Evolutionary conservation across 768 basidiomycete species (phyloP).

Genomic region (Pleurotus platypus): DNA sequence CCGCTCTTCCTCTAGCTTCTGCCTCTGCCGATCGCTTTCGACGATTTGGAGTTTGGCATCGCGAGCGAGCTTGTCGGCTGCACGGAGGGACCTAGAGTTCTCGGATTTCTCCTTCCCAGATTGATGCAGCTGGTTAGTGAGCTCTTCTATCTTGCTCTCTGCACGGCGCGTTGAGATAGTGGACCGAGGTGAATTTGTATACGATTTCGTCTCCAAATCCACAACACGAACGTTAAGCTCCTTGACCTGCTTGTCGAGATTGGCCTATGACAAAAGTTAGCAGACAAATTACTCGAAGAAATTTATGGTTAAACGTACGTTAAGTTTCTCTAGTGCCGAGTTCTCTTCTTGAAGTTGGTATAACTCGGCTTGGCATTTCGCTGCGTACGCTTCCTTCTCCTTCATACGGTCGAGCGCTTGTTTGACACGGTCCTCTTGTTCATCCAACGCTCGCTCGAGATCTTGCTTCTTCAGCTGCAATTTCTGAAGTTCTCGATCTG

Average conservation of each 20-base stretch:
- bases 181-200: slow-evolving; percentile 60
- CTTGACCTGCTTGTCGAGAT: slow-evolving; percentile 81
- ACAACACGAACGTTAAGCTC: slow-evolving; percentile 81
- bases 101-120: slow-evolving; percentile 43
- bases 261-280: slow-evolving; percentile 45
- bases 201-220: slow-evolving; percentile 78
- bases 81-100: slow-evolving; percentile 40
- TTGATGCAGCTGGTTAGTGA: slow-evolving; percentile 56
- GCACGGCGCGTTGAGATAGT: slow-evolving; percentile 52
- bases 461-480: slow-evolving; percentile 81
- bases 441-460: slow-evolving; percentile 72
- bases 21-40: slow-evolving; percentile 61
- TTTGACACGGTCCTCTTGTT: slow-evolving; percentile 69
- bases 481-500: slow-evolving; percentile 72
- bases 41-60: slow-evolving; percentile 52
- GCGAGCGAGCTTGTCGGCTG: slow-evolving; percentile 32
- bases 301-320: slow-evolving; percentile 39
- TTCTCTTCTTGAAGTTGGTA: slow-evolving; percentile 79
- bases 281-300: slow-evolving; percentile 4
- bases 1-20: slow-evolving; percentile 64
- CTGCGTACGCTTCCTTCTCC: slow-evolving; percentile 74
- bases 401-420: slow-evolving; percentile 77
- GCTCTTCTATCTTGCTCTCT: slow-evolving; percentile 72
- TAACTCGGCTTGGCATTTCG: slow-evolving; percentile 73
- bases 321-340: slow-evolving; percentile 72